Evolutionary conservation across 139 green algal species (phyloP), one percentile per base, ranked within the genome.

Genomic region (Cymbomonas tetramitiformis): DNA sequence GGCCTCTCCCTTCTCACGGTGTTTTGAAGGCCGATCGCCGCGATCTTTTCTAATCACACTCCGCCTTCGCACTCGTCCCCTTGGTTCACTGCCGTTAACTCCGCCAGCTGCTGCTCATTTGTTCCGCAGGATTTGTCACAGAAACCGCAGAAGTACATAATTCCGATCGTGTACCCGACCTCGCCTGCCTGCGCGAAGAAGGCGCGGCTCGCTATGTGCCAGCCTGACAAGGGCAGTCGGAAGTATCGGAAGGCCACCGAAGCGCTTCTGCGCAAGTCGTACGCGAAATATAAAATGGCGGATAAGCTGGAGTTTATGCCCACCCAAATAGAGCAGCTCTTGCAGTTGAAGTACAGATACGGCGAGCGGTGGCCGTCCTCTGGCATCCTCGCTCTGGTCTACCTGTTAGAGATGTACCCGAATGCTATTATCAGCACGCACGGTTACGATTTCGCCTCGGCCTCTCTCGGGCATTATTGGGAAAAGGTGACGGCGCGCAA

Each of bases 401-500:
- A 47, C 23, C 23, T 19, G 2, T 2, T 47, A 2, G 39, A 47
- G 23, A 47, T 25, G 2, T 47, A 47, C 39, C 39, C 39, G 39
- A 47, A 47, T 25, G 39, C 39, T 19, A 47, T 21, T 19, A 21
- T 47, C 23, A 47, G 19, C 2, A 47, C 23, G 29, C 28, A 19
- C 23, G 39, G 39, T 25, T 47, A 47, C 39, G 39, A 47, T 47
- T 47, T 47, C 39, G 23, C 23, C 19, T 19, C 19, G 21, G 39
- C 19, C 21, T 25, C 21, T 47, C 23, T 47, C 21, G 39, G 39
- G 19, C 39, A 47, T 2, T 47, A 47, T 47, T 47, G 39, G 39
- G 39, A 47, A 47, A 47, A 47, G 23, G 39, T 47, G 39, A 47
- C 21, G 39, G n/a, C n/a, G n/a, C n/a, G n/a, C n/a, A n/a, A n/a